Conservation (phyloP, 2,329 filamentous ascomycete species). For the Talaromyces sp. region DNA sequence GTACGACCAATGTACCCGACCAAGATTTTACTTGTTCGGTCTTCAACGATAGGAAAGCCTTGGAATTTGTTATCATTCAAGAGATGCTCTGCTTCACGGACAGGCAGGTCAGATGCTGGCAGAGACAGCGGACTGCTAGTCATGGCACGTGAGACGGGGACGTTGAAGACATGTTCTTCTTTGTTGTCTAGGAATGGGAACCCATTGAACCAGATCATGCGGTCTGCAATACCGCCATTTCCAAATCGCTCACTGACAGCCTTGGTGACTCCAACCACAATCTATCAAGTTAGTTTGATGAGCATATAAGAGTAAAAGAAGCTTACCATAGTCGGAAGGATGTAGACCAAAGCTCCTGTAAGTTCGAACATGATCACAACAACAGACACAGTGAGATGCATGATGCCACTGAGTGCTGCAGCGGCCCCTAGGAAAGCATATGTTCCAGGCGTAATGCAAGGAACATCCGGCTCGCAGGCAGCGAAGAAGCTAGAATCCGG, state of each 20-base stretch:
- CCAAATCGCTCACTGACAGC: conserved; percentile 85
- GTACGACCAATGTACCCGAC: conserved; percentile 91
- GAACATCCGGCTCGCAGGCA: conserved; percentile 82
- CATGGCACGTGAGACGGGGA: conserved; percentile 90
- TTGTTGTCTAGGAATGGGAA: conserved; percentile 97
- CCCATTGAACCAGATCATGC: conserved; percentile 98
- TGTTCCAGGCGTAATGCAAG: conserved; percentile 95
- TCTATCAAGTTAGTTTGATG: conserved; percentile 44
- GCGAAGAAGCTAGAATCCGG: conserved; percentile 82
- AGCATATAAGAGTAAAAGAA: not conserved
- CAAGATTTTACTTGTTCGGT: conserved; percentile 65
- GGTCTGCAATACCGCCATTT: conserved; percentile 94
- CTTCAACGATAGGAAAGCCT: conserved; percentile 87
- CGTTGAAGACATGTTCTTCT: conserved; percentile 94
- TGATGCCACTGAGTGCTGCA: conserved; percentile 88
- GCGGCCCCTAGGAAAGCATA: conserved; percentile 94
- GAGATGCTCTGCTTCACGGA: conserved; percentile 73
- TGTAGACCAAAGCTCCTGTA: conserved; percentile 94
- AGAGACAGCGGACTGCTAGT: conserved; percentile 71
- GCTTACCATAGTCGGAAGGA: conserved; percentile 83
- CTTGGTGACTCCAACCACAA: conserved; percentile 95
- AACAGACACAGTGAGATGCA: conserved; percentile 95
- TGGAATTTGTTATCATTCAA: conserved; percentile 78
- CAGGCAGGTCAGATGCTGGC: conserved; percentile 67
- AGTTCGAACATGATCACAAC: conserved; percentile 99